Conservation (phyloP, 192 early-diverging fungal species). For the Funneliformis geosporum region DNA sequence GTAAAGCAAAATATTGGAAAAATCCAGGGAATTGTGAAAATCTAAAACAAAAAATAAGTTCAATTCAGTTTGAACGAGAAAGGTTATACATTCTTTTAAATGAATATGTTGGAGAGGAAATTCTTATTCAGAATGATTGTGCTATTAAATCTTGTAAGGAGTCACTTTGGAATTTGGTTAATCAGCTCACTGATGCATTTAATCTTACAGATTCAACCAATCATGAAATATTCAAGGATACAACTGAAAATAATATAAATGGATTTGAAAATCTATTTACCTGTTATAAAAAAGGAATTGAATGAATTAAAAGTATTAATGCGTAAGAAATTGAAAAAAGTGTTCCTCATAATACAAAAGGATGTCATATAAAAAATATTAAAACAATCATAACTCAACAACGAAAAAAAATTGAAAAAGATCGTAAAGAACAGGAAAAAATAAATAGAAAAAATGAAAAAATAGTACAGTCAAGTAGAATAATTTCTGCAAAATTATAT, state of each 20-base stretch:
- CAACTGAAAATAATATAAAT: not conserved
- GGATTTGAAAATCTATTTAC: not conserved
- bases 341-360: no score
- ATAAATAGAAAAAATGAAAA: no score
- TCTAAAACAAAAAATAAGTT: no score
- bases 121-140: not conserved
- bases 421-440: no score
- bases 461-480: no score
- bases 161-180: not conserved
- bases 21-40: not conserved
- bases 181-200: not conserved
- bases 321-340: no score
- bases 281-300: not conserved
- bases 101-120: slow-evolving; percentile 13
- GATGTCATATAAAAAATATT: no score
- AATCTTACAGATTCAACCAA: not conserved
- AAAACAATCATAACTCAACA: no score
- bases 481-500: no score
- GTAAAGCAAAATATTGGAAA: not conserved
- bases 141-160: not conserved
- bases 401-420: no score
- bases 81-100: not conserved
- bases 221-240: not conserved
- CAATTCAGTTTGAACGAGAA: not conserved
- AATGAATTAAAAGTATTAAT: no score